phyloP scores from a whole-genome alignment of 306 rosid species.

The Astragalus membranaceus region DNA sequence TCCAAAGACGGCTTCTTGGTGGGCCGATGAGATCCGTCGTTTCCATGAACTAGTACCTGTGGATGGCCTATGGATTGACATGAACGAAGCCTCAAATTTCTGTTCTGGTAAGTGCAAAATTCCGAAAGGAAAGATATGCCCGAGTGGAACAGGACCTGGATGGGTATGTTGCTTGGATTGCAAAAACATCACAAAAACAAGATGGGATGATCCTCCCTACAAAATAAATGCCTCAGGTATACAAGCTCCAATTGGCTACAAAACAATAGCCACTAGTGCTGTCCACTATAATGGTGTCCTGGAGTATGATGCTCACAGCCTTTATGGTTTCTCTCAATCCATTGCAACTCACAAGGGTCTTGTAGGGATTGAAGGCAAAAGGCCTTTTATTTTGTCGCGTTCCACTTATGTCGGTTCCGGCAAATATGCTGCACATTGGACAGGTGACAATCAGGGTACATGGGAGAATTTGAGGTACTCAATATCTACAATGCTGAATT shows the following conservation, averaged over 20 bases:
- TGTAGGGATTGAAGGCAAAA: constrained; percentile 68
- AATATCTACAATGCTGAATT: constrained; percentile 83
- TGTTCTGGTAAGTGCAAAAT: constrained; percentile 82
- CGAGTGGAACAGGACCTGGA: constrained; percentile 67
- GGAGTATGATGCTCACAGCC: constrained; percentile 95
- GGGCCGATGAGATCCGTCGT: constrained; percentile 85
- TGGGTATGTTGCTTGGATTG: constrained; percentile 94
- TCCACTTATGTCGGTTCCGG: constrained; percentile 89
- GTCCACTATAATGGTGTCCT: constrained; percentile 79
- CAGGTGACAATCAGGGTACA: constrained; percentile 86
- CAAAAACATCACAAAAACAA: constrained; percentile 73
- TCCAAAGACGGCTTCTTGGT: constrained; percentile 85
- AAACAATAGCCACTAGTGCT: constrained; percentile 94
- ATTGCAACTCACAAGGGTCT: constrained; percentile 88
- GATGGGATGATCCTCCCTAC: constrained; percentile 98
- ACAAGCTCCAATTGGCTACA: constrained; percentile 74
- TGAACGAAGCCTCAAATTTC: constrained; percentile 89
- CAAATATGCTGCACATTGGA: constrained; percentile 94
- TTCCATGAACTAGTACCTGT: constrained; percentile 94
- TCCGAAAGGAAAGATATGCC: constrained; percentile 66
- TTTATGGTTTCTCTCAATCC: constrained; percentile 82
- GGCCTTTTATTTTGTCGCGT: constrained; percentile 84
- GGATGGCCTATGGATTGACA: constrained; percentile 97
- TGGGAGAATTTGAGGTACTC: constrained; percentile 86
- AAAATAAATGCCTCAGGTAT: constrained; percentile 86